Conservation (phyloP, 192 early-diverging fungal genomes). For the Coemansia aciculifera region DNA sequence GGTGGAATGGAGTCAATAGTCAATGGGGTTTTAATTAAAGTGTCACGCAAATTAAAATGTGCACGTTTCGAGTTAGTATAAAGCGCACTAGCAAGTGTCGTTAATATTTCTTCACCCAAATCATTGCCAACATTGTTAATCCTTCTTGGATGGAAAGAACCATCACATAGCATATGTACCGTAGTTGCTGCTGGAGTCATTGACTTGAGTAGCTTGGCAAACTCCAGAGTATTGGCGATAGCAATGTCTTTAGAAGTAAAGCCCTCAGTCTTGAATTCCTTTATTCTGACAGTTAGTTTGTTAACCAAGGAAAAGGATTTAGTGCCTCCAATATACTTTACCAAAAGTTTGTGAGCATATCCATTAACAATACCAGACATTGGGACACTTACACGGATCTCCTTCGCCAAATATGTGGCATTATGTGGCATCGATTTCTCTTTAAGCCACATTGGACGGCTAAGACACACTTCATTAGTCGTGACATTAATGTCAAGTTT, state of each 20-base stretch:
- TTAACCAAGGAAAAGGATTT: neutral
- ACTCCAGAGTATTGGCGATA: neutral
- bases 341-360: neutral
- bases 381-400: neutral
- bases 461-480: neutral
- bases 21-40: neutral
- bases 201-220: neutral
- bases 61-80: neutral
- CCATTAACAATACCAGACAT: neutral
- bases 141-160: neutral
- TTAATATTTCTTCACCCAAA: neutral
- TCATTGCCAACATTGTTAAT: neutral
- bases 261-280: neutral
- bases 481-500: neutral
- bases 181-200: neutral
- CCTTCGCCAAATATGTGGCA: neutral
- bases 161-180: neutral
- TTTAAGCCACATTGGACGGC: neutral
- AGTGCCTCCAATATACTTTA: neutral
- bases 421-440: neutral
- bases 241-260: neutral
- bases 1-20: neutral
- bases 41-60: neutral
- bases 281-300: neutral
- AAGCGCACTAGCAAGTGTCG: neutral